Percentiles rank a stretch among this genome's conserved stretches.
phyloP scores from a whole-genome alignment of 2,329 filamentous ascomycete species.

The Penicillium sp. region DNA sequence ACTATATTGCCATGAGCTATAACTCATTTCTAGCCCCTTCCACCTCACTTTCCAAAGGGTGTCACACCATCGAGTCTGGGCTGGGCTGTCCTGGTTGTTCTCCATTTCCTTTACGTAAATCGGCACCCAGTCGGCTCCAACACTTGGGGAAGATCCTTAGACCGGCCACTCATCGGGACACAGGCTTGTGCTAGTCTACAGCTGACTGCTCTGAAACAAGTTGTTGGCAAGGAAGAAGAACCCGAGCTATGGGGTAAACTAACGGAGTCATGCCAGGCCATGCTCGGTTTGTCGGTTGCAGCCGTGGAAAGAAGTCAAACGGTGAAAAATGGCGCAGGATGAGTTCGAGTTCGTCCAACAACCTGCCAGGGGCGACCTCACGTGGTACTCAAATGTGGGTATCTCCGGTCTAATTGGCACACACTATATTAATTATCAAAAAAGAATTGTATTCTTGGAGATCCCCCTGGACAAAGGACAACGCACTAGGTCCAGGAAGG shows the following conservation, averaged over 20 bases:
- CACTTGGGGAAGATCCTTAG: constrained; percentile 22
- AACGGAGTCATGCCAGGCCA: constrained; percentile 5
- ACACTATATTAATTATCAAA: no score
- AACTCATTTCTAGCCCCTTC: not conserved
- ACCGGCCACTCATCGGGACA: constrained; percentile 15
- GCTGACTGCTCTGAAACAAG: not conserved
- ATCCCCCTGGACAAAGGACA: constrained; percentile 9
- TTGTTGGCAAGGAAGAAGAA: not conserved
- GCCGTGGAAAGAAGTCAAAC: not conserved
- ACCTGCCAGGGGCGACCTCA: constrained; percentile 17
- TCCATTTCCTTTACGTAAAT: constrained; percentile 43
- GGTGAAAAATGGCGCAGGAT: constrained; percentile 2
- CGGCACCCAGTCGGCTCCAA: constrained; percentile 23
- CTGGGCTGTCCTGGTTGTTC: constrained; percentile 6
- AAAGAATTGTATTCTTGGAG: not conserved
- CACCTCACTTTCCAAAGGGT: not conserved
- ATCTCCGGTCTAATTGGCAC: constrained; percentile 9
- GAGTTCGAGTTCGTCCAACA: constrained; percentile 9
- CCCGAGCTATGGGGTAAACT: not conserved
- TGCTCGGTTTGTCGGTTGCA: not conserved
- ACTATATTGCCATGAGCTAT: not conserved
- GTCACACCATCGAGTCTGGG: constrained; percentile 13
- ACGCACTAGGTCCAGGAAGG: not conserved
- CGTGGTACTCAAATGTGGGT: constrained; percentile 13
- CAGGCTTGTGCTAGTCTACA: constrained; percentile 2